Percentiles rank a stretch among this genome's conserved stretches.
phyloP scores from a whole-genome alignment of 768 basidiomycete genomes.

The Candolleomyces aberdarensis region DNA sequence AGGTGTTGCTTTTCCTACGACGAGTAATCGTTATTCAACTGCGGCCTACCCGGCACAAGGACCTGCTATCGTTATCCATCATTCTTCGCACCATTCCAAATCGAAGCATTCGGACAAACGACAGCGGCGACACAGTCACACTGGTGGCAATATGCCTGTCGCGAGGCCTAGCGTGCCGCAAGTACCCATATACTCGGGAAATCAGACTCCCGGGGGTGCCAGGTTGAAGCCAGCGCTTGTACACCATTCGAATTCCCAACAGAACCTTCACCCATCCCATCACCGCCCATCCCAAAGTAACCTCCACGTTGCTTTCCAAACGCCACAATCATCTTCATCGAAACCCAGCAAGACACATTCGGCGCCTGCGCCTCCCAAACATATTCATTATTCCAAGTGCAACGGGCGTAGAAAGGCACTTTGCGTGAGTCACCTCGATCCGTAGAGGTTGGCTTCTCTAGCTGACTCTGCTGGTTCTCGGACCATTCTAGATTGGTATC shows the following conservation, averaged over 20 bases:
- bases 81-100: slow-evolving; percentile 7
- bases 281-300: slow-evolving; percentile 13
- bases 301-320: slow-evolving; percentile 24
- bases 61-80: slow-evolving; percentile 5
- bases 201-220: slow-evolving; percentile 2
- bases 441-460: background rate
- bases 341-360: background rate
- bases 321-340: slow-evolving; percentile 14
- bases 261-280: background rate
- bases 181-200: slow-evolving; percentile 1
- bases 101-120: background rate
- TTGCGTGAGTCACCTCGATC: slow-evolving; percentile 49
- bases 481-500: slow-evolving; percentile 61
- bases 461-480: slow-evolving; percentile 2
- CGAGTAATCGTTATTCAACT: background rate
- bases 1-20: background rate
- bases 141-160: background rate
- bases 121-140: slow-evolving; percentile 9
- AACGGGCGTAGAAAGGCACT: slow-evolving; percentile 77
- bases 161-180: background rate
- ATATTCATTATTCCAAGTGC: slow-evolving; percentile 67
- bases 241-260: slow-evolving; percentile 3
- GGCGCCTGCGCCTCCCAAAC: background rate
- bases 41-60: background rate
- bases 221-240: slow-evolving; percentile 4